phyloP scores from a whole-genome alignment of 2,329 filamentous ascomycete species.

The Lachnellula willkommii region DNA sequence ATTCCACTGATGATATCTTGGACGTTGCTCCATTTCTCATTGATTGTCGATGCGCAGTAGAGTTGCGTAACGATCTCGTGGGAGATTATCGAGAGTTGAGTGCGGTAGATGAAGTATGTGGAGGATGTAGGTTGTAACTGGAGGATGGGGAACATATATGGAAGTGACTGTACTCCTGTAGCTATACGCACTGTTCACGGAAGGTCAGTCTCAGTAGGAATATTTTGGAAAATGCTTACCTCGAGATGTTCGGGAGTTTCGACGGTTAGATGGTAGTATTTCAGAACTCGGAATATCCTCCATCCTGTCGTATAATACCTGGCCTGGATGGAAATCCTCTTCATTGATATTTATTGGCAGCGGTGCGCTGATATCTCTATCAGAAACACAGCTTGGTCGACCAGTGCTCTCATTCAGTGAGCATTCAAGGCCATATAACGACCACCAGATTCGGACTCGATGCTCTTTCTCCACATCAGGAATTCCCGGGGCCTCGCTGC shows the following conservation, averaged over 20 bases:
- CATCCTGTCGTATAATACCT: constrained; percentile 5
- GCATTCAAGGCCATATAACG: constrained; percentile 24
- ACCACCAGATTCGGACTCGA: constrained; percentile 26
- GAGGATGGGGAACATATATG: constrained; percentile 8
- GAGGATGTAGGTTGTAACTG: constrained; percentile 14
- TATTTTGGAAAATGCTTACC: not conserved
- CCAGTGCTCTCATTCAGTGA: constrained; percentile 23
- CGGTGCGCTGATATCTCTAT: constrained; percentile 24
- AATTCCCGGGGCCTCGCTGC: constrained; percentile 17
- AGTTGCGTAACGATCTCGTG: constrained; percentile 25
- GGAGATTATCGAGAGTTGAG: constrained; percentile 23
- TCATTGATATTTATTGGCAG: constrained; percentile 22
- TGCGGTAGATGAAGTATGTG: constrained; percentile 25
- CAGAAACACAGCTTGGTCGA: constrained; percentile 25
- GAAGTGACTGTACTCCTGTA: not conserved
- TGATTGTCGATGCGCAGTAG: constrained; percentile 24
- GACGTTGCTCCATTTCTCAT: constrained; percentile 22
- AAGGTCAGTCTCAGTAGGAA: no score
- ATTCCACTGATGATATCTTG: constrained; percentile 20
- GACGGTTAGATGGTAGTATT: not conserved
- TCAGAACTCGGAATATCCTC: not conserved
- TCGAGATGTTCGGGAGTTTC: constrained; percentile 5
- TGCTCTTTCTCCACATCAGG: constrained; percentile 23
- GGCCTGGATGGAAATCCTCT: constrained; percentile 5
- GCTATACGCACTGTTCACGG: not conserved